Base-by-base conservation (phyloP, 345 rosid species). In the Aquilaria sinensis region DNA sequence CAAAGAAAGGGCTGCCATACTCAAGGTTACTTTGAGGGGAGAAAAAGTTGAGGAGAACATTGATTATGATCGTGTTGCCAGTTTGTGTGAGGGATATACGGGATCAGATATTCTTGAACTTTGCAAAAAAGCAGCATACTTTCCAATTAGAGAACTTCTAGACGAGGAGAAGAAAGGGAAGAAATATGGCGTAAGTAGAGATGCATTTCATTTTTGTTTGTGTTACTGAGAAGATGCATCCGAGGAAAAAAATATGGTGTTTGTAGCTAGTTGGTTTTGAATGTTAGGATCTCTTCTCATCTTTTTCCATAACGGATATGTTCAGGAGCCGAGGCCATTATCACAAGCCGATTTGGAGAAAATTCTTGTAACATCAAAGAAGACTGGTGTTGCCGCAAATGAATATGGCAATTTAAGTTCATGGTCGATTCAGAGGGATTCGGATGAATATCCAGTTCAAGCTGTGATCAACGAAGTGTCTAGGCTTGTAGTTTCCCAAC, bases 81-180 rank as follows among this genome's bases (percentile, higher is more conserved):
- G 86, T 49, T 74, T 86, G 70, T 86, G 95, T 33, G 87, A 86
- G 65, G 96, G 96, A 51, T 94, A 73, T 70, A 85, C 97, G 0
- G 99, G 99, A 51, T 94, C 99, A 34, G 96, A 94, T 76, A 88
- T 94, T 58, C 89, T 94, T 51, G 97, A 94, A 66, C 91, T 88
- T 50, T 94, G 99, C 83, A 94, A 94, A 80, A 90, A 90, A 68
- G 97, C 97, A 0, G 99, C 97, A 12, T 94, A 90, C 82, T 86
- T 81, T 64, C 84, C 96, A 53, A 78, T 94, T 57, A 85, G 96
- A 75, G 96, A 94, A 53, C 71, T 90, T 46, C 63, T 94, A 57
- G 89, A 88, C 43, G 81, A 83, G 70, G 99, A 94, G 80, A 85
- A 80, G 71, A 85, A 81, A n/a, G 99, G 99, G 55, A 88, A 70